These are phyloP conservation scores for Phytopythium kandeliae DNA, from an alignment of 352 stramenopile species.

Conservation along the genomic window DNA sequence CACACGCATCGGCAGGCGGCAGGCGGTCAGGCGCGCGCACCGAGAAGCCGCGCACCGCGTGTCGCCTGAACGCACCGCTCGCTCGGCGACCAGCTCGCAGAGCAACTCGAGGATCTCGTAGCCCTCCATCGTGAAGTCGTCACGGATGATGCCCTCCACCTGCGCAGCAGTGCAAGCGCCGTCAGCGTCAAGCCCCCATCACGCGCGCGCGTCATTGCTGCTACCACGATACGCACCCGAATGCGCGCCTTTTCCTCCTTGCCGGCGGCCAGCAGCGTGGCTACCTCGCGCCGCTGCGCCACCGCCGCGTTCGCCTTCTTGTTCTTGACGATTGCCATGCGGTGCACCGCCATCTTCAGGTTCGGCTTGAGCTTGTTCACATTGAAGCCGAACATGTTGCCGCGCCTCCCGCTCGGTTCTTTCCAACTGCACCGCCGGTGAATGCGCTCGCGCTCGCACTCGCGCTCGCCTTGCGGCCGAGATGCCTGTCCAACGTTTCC, in stretches of 20 bases:
- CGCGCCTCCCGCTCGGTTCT: not conserved
- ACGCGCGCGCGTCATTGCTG: too few relatives aligned
- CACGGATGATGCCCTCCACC: slow-evolving; percentile 92
- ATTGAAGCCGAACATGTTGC: slow-evolving; percentile 85
- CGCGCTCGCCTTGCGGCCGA: not conserved
- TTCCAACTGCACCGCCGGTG: not conserved
- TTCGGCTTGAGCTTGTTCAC: slow-evolving; percentile 91
- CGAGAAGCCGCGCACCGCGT: not conserved
- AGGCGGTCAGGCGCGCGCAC: not conserved
- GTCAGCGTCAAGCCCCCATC: not conserved
- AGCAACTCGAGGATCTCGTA: slow-evolving; percentile 95
- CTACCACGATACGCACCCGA: slow-evolving; percentile 84
- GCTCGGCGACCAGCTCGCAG: slow-evolving; percentile 91
- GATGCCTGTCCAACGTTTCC: too few relatives aligned
- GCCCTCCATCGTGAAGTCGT: slow-evolving; percentile 95
- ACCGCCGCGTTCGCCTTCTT: slow-evolving; percentile 86
- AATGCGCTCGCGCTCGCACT: not conserved
- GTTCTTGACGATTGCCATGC: slow-evolving; percentile 90
- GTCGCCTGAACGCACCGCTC: slow-evolving; percentile 47
- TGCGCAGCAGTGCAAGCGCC: slow-evolving; percentile 12
- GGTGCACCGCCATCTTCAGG: slow-evolving; percentile 91
- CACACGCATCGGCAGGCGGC: not conserved
- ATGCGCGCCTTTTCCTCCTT: slow-evolving; percentile 95
- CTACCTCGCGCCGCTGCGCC: slow-evolving; percentile 71
- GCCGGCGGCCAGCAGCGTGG: slow-evolving; percentile 67